Conservation (phyloP, 306 rosid genomes). For the Pyrus bretschneideri region DNA sequence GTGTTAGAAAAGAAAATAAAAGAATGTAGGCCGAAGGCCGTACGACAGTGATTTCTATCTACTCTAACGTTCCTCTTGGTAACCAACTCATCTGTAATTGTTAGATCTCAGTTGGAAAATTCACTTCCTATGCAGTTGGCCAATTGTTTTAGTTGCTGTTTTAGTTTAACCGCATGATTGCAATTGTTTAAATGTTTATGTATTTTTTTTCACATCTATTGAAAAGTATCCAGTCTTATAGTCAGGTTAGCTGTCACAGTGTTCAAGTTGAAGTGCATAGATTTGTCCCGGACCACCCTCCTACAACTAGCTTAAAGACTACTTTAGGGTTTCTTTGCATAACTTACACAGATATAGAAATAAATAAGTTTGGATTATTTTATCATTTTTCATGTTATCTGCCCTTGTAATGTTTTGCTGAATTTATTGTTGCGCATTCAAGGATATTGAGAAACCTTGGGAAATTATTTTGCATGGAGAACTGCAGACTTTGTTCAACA, state of each 20-base stretch:
- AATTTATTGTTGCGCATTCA: no score
- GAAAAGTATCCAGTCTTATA: not conserved
- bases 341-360: not conserved
- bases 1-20: not conserved
- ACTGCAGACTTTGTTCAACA: not conserved
- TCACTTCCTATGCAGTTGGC: not conserved
- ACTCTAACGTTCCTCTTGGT: not conserved
- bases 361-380: not conserved
- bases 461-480: no score
- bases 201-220: no score
- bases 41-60: not conserved
- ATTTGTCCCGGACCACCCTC: no score
- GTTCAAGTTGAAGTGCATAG: no score
- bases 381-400: no score
- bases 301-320: no score
- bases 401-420: no score
- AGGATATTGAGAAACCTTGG: no score
- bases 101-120: not conserved
- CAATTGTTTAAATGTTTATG: not conserved
- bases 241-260: no score
- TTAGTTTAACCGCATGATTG: not conserved
- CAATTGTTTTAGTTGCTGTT: not conserved
- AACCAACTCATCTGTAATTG: not conserved
- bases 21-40: not conserved
- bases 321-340: not conserved